Evolutionary conservation across 2,329 filamentous ascomycete species (phyloP), one percentile per base, ranked within the genome.

Genomic region (Xylariaceae sp.): DNA sequence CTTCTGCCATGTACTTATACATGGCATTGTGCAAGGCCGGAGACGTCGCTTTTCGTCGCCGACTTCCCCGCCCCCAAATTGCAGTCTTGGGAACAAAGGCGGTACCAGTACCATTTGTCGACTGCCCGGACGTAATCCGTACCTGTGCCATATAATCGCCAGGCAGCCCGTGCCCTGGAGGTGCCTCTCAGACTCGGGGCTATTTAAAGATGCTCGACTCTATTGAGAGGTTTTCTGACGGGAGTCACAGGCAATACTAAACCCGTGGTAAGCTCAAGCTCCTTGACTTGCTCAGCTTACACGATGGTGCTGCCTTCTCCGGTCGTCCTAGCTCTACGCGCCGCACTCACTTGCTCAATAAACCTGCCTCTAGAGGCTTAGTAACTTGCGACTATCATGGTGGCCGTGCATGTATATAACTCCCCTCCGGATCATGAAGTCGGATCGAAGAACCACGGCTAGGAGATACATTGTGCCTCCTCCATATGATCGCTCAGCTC

Each of bases 251-350:
- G 17, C 17, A 10, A 48, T 35, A 10, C 18, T 49, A 47, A 47
- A 47, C 17, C 45, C 47, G 15, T 50, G 37, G 35, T 45, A 50
- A 30, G 17, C 51, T 60, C 48, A 50, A 30, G 17, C 51, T 60
- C 48, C 57, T 47, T 51, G 18, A 41, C 10, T 23, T 15, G 17
- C n/a, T 35, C 9, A 58, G 55, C 55, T 60, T 60, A 45, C 34
- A 49, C 23, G 35, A 45, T 49, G 56, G 56, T 45, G 50, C 41
- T 15, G 34, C 47, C 51, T 23, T 18, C 45, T 53, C 35, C 37
- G 11, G 37, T 30, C 23, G 30, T 37, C n/a, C 48, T 51, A 47
- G 55, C n/a, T 9, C 23, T 18, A n/a, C 39, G 11, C 37, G 44
- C 45, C 37, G 18, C 55, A 52, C 37, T 51, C 17, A 34, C 18